Evolutionary conservation across 2,329 filamentous ascomycete species (phyloP), one percentile per base, ranked within the genome.

Genomic region (Bipolaris sorokiniana): DNA sequence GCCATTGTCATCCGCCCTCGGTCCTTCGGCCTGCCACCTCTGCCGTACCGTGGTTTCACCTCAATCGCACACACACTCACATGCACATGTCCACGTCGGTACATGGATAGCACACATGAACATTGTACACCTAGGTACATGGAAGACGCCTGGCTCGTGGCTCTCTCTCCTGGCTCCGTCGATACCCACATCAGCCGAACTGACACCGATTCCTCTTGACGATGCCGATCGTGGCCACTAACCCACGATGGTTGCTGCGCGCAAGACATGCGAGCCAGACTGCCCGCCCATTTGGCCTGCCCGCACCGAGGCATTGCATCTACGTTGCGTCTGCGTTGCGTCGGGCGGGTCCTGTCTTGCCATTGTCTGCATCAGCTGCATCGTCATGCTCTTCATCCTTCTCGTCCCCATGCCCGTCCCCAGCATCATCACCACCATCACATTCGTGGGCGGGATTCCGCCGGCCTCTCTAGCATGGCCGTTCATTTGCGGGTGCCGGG

Each of bases 401-500:
- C 7, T 26, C 26, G 26, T 26, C 26, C 7, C 26, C 26, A 26
- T 26, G 7, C 26, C 26, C 26, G 26, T 9, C 26, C 26, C 26
- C 26, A 5, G 37, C 38, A 11, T 45, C 47, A 15, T 28, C 52
- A 45, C 38, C 45, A 18, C 46, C 34, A 48, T 26, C 22, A 3
- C 22, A 16, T 18, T 31, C 10, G 16, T 20, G 10, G 22, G 11
- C 31, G 6, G 18, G 20, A 33, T 22, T 40, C 40, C 42, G 18
- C 49, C 50, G 45, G 31, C 49, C 41, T 40, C 44, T 44, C 33
- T 57, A 48, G 44, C 54, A 62, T 61, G 63, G 55, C 54, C 48
- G 51, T 51, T 74, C 71, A 75, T 74, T 72, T 74, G 64, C 59
- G 40, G 47, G 34, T 36, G 40, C 72, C 58, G 59, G 70, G 67